Evolutionary conservation across 805 yeast genomes (phyloP).

Genomic region (Wickerhamomyces rabaulensis): DNA sequence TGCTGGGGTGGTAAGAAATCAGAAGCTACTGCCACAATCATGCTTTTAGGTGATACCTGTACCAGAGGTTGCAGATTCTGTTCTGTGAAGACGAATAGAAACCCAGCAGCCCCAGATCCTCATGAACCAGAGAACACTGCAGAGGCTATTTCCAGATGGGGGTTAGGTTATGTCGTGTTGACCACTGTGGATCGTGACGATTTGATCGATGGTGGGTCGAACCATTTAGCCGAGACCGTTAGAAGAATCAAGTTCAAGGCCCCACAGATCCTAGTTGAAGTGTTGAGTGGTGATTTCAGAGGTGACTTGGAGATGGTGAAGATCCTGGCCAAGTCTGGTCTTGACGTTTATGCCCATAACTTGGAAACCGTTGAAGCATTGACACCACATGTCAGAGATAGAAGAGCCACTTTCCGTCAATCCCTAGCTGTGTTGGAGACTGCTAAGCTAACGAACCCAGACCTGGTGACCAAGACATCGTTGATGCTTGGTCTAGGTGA

Average conservation of each 20-base stretch:
- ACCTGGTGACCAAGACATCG: conserved; percentile 85
- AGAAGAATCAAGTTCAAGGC: conserved; percentile 77
- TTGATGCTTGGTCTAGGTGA: conserved; percentile 97
- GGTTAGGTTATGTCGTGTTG: conserved; percentile 92
- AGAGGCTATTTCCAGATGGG: conserved; percentile 96
- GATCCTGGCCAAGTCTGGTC: conserved; percentile 75
- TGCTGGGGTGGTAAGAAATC: conserved; percentile 97
- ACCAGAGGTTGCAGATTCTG: conserved; percentile 99
- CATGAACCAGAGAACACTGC: conserved; percentile 97
- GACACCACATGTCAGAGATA: conserved; percentile 92
- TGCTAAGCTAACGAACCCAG: conserved; percentile 75
- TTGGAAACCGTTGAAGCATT: conserved; percentile 93
- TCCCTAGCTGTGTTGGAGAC: conserved; percentile 69
- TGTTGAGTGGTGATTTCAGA: conserved; percentile 90
- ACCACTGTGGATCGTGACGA: conserved; percentile 98
- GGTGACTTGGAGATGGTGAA: conserved; percentile 83
- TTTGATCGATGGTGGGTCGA: conserved; percentile 86
- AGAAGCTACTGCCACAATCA: conserved; percentile 94
- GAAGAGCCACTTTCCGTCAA: conserved; percentile 94
- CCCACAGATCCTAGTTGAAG: conserved; percentile 88
- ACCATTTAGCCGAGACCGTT: conserved; percentile 87
- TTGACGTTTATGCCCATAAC: conserved; percentile 96
- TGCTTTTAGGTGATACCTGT: conserved; percentile 98
- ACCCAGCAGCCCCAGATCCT: conserved; percentile 87
- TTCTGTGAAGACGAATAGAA: conserved; percentile 88